Evolutionary conservation across 495 filamentous ascomycete genomes (phyloP).

Genomic region (Penicillium turbatum): DNA sequence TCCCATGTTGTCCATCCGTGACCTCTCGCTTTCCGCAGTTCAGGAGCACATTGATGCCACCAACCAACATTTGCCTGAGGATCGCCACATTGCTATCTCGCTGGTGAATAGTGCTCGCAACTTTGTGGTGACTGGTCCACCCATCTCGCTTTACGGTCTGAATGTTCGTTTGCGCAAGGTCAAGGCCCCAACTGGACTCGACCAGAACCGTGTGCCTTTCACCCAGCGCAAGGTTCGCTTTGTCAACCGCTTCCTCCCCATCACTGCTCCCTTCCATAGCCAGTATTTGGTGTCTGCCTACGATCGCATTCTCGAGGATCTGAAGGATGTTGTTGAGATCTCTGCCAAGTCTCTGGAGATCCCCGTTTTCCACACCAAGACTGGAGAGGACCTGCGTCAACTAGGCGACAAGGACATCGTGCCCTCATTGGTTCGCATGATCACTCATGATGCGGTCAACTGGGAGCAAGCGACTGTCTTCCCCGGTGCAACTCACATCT

Average conservation of each 20-base stretch:
- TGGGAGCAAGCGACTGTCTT: slow-evolving; percentile 94
- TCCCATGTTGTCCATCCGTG: slow-evolving; percentile 95
- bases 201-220: slow-evolving; percentile 91
- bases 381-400: slow-evolving; percentile 73
- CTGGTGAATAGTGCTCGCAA: slow-evolving; percentile 95
- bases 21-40: slow-evolving; percentile 76
- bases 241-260: slow-evolving; percentile 93
- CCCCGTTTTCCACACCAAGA: slow-evolving; percentile 83
- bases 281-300: slow-evolving; percentile 79
- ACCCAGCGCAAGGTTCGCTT: slow-evolving; percentile 95
- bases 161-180: slow-evolving; percentile 92
- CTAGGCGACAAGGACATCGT: slow-evolving; percentile 64
- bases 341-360: slow-evolving; percentile 64
- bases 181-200: slow-evolving; percentile 92
- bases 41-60: slow-evolving; percentile 94
- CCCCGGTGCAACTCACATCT: slow-evolving; percentile 81
- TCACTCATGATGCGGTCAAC: slow-evolving; percentile 84
- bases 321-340: slow-evolving; percentile 75
- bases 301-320: slow-evolving; percentile 74
- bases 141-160: slow-evolving; percentile 90
- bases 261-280: slow-evolving; percentile 97
- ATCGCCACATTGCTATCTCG: slow-evolving; percentile 91
- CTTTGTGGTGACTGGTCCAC: slow-evolving; percentile 93
- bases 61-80: slow-evolving; percentile 88
- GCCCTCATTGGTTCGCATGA: slow-evolving; percentile 81